Evolutionary conservation across 176 grass and related monocot genomes (phyloP).

Genomic region (Ensete ventricosum): DNA sequence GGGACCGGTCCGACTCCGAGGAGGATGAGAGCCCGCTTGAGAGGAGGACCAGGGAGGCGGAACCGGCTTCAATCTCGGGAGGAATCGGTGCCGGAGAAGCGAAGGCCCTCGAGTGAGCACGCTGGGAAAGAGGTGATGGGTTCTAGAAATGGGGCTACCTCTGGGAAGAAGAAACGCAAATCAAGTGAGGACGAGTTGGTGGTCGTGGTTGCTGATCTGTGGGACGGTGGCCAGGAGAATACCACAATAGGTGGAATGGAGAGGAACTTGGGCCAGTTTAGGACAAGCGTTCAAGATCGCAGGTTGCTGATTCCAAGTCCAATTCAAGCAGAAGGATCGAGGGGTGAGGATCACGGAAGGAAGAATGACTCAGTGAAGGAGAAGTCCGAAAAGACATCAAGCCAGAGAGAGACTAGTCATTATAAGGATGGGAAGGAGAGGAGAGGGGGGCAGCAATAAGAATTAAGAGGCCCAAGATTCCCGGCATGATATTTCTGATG

Average conservation of each 20-base stretch:
- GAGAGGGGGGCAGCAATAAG: slow-evolving; percentile 26
- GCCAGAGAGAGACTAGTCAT: slow-evolving; percentile 54
- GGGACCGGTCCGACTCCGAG: slow-evolving; percentile 72
- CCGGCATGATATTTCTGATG: slow-evolving; percentile 67
- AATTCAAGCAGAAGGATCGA: slow-evolving; percentile 38
- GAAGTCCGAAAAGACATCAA: slow-evolving; percentile 35
- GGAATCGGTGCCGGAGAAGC: slow-evolving; percentile 68
- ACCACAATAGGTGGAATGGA: slow-evolving; percentile 56
- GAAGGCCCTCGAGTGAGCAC: slow-evolving; percentile 36
- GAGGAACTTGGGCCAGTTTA: slow-evolving; percentile 45
- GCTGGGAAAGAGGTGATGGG: slow-evolving; percentile 32
- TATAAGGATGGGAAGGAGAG: slow-evolving; percentile 68
- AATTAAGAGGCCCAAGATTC: slow-evolving; percentile 57
- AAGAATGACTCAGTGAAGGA: slow-evolving; percentile 45
- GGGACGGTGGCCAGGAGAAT: slow-evolving; percentile 65
- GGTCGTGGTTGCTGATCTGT: slow-evolving; percentile 52
- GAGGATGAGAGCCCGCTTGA: slow-evolving; percentile 39
- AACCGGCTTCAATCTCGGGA: neutral
- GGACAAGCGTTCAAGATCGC: slow-evolving; percentile 46
- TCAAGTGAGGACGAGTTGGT: slow-evolving; percentile 46
- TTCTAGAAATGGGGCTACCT: slow-evolving; percentile 42
- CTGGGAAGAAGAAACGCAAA: slow-evolving; percentile 70
- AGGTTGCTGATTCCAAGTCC: slow-evolving; percentile 55
- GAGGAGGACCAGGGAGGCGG: slow-evolving; percentile 40
- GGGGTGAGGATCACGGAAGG: slow-evolving; percentile 26